Percentiles rank a stretch among this genome's conserved stretches.
These are phyloP conservation scores for Sphagnurus paluster DNA, from an alignment of 1,284 basidiomycete genomes.

Conservation along the genomic window DNA sequence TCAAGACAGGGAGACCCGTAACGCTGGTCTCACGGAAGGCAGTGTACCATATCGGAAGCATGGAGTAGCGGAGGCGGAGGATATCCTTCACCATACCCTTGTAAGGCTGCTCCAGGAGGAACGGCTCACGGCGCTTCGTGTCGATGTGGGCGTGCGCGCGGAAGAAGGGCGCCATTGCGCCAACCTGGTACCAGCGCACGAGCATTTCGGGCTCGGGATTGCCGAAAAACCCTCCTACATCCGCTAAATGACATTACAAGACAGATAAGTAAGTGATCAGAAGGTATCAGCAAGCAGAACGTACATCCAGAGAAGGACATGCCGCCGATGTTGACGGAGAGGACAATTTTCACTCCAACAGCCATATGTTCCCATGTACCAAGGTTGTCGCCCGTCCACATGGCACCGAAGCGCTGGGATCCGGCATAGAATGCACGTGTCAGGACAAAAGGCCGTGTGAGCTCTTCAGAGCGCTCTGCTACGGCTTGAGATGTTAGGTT, in stretches of 20 bases:
- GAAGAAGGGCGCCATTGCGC: conserved; percentile 97
- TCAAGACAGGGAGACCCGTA: conserved; percentile 77
- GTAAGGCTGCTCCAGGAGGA: conserved; percentile 88
- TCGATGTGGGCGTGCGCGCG: conserved; percentile 98
- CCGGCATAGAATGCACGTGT: conserved; percentile 96
- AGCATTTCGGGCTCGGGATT: conserved; percentile 95
- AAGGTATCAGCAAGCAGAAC: too few species aligned
- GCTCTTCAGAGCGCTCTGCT: conserved; percentile 70
- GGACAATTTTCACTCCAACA: conserved; percentile 91
- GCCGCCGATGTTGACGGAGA: conserved; percentile 90
- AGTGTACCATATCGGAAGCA: conserved; percentile 96
- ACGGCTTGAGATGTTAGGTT: conserved; percentile 89
- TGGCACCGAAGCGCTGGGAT: conserved; percentile 93
- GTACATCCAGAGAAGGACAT: conserved; percentile 91
- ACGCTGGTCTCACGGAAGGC: conserved; percentile 87
- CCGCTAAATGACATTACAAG: conserved; percentile 64
- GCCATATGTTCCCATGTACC: conserved; percentile 98
- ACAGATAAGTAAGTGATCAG: too few species aligned
- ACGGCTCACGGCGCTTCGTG: conserved; percentile 96
- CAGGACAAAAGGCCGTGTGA: conserved; percentile 90
- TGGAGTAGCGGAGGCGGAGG: conserved; percentile 82
- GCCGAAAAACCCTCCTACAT: conserved; percentile 98
- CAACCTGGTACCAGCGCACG: conserved; percentile 96
- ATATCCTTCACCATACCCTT: conserved; percentile 80
- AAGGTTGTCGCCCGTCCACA: conserved; percentile 99